phyloP scores from a whole-genome alignment of 768 basidiomycete genomes.

The Podaxis rugospora region DNA sequence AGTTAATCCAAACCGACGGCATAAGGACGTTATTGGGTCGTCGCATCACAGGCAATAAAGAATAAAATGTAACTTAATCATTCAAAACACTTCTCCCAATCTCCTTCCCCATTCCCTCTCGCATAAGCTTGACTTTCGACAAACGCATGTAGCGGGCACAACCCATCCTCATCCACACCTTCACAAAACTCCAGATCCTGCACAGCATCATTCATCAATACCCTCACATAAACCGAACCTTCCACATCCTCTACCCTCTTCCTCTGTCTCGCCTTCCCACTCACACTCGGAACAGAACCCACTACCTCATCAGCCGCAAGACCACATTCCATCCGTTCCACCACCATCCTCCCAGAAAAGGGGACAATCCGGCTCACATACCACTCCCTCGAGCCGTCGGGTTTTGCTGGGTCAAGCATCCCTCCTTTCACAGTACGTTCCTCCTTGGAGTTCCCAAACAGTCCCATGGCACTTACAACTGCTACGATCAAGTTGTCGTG shows the following conservation, averaged over 20 bases:
- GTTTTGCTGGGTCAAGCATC: constrained; percentile 28
- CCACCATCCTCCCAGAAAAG: constrained; percentile 70
- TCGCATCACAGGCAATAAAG: not conserved
- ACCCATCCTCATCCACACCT: constrained; percentile 39
- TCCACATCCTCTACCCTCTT: not conserved
- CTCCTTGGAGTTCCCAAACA: constrained; percentile 25
- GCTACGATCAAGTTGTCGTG: constrained; percentile 86
- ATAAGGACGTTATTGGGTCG: too few relatives aligned
- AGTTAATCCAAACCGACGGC: too few relatives aligned
- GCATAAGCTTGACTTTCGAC: constrained; percentile 70
- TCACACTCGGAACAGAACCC: not conserved
- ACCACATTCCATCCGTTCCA: constrained; percentile 59
- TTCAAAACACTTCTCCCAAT: constrained; percentile 60
- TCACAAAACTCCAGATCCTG: constrained; percentile 60
- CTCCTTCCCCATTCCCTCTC: constrained; percentile 60
- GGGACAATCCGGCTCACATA: constrained; percentile 58
- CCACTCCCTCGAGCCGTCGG: constrained; percentile 42
- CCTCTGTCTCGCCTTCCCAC: constrained; percentile 16
- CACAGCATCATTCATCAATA: constrained; percentile 73
- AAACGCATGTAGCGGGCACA: constrained; percentile 65
- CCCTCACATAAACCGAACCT: constrained; percentile 46
- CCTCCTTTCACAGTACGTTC: constrained; percentile 16
- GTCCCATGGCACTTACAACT: constrained; percentile 61
- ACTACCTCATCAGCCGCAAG: not conserved
- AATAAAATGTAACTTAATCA: not conserved